Evolutionary conservation across 208 protist genomes (phyloP).

Genomic region (Acanthamoeba triangularis): DNA sequence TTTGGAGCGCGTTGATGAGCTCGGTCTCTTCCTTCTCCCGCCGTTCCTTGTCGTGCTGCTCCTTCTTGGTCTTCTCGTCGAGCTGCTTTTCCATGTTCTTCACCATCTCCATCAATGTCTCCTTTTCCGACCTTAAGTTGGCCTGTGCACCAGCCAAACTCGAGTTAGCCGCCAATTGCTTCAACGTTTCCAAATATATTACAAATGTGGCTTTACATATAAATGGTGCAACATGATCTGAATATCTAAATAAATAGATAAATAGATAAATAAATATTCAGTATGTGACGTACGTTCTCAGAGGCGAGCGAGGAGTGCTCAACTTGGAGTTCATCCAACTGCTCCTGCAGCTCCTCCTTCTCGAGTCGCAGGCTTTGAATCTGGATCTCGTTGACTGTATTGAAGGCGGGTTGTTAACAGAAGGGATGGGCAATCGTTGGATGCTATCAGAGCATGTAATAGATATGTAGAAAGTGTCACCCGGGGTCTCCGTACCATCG

Average conservation of each 20-base stretch:
- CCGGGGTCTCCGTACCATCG: not conserved
- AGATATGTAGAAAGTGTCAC: not conserved
- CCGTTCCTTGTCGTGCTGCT: conserved; percentile 60
- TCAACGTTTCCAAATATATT: not conserved
- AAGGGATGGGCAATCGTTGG: not conserved
- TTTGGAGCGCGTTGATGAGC: conserved; percentile 40
- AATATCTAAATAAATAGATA: not conserved
- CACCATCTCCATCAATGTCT: conserved; percentile 26
- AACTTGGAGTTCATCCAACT: conserved; percentile 48
- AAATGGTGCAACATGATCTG: not conserved
- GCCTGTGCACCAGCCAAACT: conserved; percentile 3
- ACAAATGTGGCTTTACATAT: not conserved
- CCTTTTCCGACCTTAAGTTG: conserved; percentile 53
- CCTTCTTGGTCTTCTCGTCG: conserved; percentile 60
- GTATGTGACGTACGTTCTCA: conserved; percentile 32
- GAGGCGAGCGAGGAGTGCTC: conserved; percentile 36
- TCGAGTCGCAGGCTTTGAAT: conserved; percentile 5
- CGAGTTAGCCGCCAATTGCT: not conserved
- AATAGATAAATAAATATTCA: not conserved
- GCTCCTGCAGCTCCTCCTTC: conserved; percentile 53
- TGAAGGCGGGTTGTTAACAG: not conserved
- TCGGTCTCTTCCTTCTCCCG: conserved; percentile 40
- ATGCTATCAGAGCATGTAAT: not conserved
- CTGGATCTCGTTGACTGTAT: not conserved
- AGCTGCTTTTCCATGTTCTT: conserved; percentile 50